Percentiles rank a stretch among this genome's conserved stretches.
Evolutionary conservation across 2,329 filamentous ascomycete species (phyloP).

Genomic region (Fusarium zealandicum): DNA sequence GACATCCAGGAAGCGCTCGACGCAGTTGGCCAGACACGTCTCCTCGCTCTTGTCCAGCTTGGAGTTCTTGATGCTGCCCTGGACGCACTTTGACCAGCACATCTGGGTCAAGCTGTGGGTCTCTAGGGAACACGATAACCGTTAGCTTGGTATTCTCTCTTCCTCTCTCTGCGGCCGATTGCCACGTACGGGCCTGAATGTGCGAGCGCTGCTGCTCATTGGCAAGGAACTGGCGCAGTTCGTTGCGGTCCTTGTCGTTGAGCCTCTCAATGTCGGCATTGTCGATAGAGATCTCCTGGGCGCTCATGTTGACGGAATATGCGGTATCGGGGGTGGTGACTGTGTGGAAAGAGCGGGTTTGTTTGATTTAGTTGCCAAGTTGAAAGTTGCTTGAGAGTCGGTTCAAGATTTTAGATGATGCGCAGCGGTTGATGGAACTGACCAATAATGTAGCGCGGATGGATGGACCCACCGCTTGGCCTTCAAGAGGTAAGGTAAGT

Average conservation of each 20-base stretch:
- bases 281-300: conserved; percentile 51
- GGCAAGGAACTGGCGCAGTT: conserved; percentile 84
- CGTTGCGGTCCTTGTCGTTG: conserved; percentile 81
- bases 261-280: conserved; percentile 75
- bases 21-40: conserved; percentile 87
- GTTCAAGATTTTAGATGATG: conserved; percentile 37
- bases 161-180: background rate
- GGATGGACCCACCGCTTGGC: conserved; percentile 14
- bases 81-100: conserved; percentile 96
- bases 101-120: conserved; percentile 69
- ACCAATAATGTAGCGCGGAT: conserved; percentile 23
- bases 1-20: conserved; percentile 91
- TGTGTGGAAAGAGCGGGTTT: conserved; percentile 8
- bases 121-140: conserved; percentile 46
- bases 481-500: background rate
- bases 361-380: background rate
- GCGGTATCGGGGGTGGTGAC: background rate
- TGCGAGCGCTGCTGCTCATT: conserved; percentile 87
- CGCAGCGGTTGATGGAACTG: conserved; percentile 8
- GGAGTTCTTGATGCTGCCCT: conserved; percentile 72
- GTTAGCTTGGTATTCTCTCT: conserved; percentile 12
- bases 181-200: conserved; percentile 63
- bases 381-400: conserved; percentile 5
- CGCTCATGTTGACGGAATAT: conserved; percentile 44
- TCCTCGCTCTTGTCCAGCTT: conserved; percentile 81